Evolutionary conservation across 331 rosid species (phyloP), one percentile per base, ranked within the genome.

Genomic region (Stylosanthes scabra): DNA sequence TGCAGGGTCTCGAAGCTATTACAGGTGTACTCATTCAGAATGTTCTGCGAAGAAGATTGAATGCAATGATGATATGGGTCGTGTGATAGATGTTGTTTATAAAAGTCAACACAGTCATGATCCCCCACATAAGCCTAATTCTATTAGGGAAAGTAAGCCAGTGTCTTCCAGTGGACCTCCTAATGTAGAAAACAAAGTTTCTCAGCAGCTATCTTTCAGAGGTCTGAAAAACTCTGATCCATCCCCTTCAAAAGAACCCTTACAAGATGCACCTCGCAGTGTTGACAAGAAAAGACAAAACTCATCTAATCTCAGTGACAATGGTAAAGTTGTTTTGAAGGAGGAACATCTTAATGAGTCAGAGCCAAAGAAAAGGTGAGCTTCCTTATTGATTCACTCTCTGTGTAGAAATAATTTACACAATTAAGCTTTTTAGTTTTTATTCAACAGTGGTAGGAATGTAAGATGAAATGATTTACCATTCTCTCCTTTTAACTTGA

Each of bases 1-100:
- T 28, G 77, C 64, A 45, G 96, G 97, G 77, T 92, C 91, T 40
- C 87, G 97, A 72, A 88, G 97, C 85, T 92, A 92, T 83, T 92
- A 90, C 68, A 85, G 83, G 80, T 92, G 97, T 72, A 86, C 92
- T 59, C 78, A 70, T 82, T 83, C 89, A 6, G 89, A 83, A 57
- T 92, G 97, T 70, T 64, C 41, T 42, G 92, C 87, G 25, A 92
- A 92, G 82, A 92, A 92, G 86, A 86, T 92, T 47, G 96, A 90
- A 85, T 90, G 86, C 55, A 82, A 86, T 52, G 83, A 92, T 73
- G 85, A 86, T 70, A 85, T 74, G 2, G 96, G 94, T 28, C 70
- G 37, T 45, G 63, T 83, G n/a, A 79, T 71, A 46, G 94, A 86
- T 72, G 79, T 79, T 74, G 88, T 92, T 77, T 88, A 92, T 83